These are phyloP conservation scores for Paecilomyces niveus DNA, from an alignment of 2,329 filamentous ascomycete species.

Conservation along the genomic window DNA sequence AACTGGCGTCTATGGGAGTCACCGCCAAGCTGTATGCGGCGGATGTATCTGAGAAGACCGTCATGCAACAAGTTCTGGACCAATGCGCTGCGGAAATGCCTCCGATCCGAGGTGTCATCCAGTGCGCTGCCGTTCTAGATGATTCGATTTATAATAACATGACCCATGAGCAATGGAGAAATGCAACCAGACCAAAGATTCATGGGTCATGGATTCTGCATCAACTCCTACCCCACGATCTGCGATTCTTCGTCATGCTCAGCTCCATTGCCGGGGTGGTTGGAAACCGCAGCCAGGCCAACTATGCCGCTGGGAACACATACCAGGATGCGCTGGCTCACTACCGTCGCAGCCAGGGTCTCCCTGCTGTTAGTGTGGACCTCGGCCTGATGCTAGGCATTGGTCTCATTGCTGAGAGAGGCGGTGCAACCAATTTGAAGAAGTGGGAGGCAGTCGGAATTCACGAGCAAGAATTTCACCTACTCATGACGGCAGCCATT, in stretches of 20 bases:
- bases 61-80: too few relatives aligned
- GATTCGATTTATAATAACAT: slow-evolving; percentile 17
- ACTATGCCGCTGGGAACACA: slow-evolving; percentile 34
- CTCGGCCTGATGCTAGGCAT: too few relatives aligned
- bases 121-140: neutral
- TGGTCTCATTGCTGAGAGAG: too few relatives aligned
- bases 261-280: slow-evolving; percentile 37
- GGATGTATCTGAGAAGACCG: too few relatives aligned
- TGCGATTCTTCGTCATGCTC: slow-evolving; percentile 39
- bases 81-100: too few relatives aligned
- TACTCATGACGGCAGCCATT: too few relatives aligned
- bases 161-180: slow-evolving; percentile 17
- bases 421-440: too few relatives aligned
- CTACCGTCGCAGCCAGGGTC: slow-evolving; percentile 11
- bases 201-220: slow-evolving; percentile 6
- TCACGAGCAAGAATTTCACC: too few relatives aligned
- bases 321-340: slow-evolving; percentile 32
- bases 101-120: neutral
- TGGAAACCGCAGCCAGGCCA: slow-evolving; percentile 41
- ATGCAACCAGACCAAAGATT: neutral
- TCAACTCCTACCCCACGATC: slow-evolving; percentile 12
- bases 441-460: too few relatives aligned
- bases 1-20: too few relatives aligned
- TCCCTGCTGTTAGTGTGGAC: too few relatives aligned
- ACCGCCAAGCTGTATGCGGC: too few relatives aligned